Percentiles rank a stretch among this genome's conserved stretches.
Conservation (phyloP, 2,329 filamentous ascomycete species). For the Byssochlamys sp. region DNA sequence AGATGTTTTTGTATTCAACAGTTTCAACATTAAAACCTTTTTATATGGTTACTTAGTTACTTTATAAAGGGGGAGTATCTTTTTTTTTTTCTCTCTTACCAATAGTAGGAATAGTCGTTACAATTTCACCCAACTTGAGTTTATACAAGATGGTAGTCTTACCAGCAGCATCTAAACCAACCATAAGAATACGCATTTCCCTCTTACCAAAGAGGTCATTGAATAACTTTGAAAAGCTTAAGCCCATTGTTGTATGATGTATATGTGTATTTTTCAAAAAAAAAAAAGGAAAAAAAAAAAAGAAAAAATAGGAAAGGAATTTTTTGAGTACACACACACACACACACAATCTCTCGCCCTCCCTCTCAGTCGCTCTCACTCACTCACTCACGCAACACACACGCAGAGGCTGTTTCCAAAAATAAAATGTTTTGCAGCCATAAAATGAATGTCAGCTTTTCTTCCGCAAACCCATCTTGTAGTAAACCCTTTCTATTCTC, state of each 20-base stretch:
- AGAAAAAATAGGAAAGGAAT: too few relatives aligned
- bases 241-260: conserved; percentile 99
- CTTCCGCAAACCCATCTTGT: too few relatives aligned
- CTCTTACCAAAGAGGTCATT: conserved; percentile 97
- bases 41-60: neutral
- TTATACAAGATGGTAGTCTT: conserved; percentile 99
- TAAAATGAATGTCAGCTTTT: too few relatives aligned
- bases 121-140: conserved; percentile 96
- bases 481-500: too few relatives aligned
- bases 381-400: too few relatives aligned
- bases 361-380: too few relatives aligned
- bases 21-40: conserved; percentile 99
- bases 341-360: too few relatives aligned
- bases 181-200: conserved; percentile 99
- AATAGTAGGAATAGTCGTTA: conserved; percentile 97
- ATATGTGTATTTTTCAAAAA: too few relatives aligned
- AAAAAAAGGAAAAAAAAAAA: too few relatives aligned
- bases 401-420: too few relatives aligned
- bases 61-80: conserved; percentile 1
- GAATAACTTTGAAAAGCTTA: conserved; percentile 93
- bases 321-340: too few relatives aligned
- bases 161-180: conserved; percentile 97
- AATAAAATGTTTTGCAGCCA: too few relatives aligned
- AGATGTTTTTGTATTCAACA: conserved; percentile 99
- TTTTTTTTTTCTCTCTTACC: conserved; percentile 48